Conservation (phyloP, 1,284 basidiomycete species). For the Tilletiaria anomala region DNA sequence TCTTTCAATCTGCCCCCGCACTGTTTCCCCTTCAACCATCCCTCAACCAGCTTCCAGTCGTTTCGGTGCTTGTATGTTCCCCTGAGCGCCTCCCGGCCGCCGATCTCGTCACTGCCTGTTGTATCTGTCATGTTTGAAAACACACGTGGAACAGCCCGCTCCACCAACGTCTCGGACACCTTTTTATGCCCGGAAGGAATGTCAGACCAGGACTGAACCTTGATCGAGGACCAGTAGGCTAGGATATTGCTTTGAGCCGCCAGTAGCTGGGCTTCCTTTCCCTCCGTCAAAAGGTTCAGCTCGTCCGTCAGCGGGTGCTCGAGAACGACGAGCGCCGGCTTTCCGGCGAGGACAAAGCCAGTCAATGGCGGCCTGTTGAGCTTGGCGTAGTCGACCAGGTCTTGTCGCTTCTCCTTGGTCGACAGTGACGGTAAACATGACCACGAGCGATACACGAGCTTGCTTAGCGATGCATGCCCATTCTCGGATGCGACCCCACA, state of each 20-base stretch:
- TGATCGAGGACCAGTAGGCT: constrained; percentile 20
- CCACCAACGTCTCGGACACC: constrained; percentile 13
- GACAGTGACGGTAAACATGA: constrained; percentile 21
- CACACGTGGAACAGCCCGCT: not conserved
- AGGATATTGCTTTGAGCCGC: constrained; percentile 5
- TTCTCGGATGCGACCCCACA: not conserved
- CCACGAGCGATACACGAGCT: constrained; percentile 10
- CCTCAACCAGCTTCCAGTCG: not conserved
- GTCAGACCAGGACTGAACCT: constrained; percentile 14
- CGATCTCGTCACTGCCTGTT: constrained; percentile 12
- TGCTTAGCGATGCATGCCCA: not conserved
- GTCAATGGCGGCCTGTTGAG: constrained; percentile 8
- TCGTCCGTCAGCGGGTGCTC: constrained; percentile 12
- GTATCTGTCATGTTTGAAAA: constrained; percentile 13
- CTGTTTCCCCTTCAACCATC: not conserved
- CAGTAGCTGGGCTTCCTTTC: not conserved
- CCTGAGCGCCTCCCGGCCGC: constrained; percentile 5
- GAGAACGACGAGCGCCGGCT: constrained; percentile 23
- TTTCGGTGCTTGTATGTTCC: not conserved
- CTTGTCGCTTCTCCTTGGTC: constrained; percentile 12
- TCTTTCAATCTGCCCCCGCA: not conserved
- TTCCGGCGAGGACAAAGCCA: constrained; percentile 25
- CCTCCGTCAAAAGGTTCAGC: not conserved
- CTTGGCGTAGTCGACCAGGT: constrained; percentile 14
- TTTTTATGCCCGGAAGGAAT: constrained; percentile 23